Conservation (phyloP, 805 yeast species). For the Metschnikowia borealis region DNA sequence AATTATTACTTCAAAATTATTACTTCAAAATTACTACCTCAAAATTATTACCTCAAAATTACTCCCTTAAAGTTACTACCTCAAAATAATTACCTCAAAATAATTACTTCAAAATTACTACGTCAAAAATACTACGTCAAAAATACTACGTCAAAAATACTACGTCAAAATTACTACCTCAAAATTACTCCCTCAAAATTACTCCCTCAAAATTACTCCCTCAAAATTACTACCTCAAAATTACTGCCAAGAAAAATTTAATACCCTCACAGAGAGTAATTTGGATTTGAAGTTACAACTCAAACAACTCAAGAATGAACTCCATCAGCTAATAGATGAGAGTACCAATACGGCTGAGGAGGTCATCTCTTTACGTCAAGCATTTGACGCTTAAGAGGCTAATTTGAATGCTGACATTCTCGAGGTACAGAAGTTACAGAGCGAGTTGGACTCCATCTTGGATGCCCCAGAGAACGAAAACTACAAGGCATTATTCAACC, state of each 20-base stretch:
- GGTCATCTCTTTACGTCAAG: slow-evolving; percentile 22
- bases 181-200: no score
- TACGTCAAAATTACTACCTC: no score
- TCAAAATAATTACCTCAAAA: no score
- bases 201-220: no score
- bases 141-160: no score
- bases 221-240: no score
- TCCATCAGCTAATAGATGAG: slow-evolving; percentile 24
- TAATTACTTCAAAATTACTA: no score
- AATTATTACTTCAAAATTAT: no score
- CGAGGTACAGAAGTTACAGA: slow-evolving; percentile 22
- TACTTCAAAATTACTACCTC: no score
- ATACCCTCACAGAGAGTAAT: slow-evolving; percentile 20
- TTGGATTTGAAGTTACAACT: slow-evolving; percentile 24
- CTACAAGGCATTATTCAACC: slow-evolving; percentile 11
- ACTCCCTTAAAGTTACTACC: no score
- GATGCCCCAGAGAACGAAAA: slow-evolving; percentile 16
- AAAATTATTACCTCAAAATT: no score
- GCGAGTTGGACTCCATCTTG: slow-evolving; percentile 10
- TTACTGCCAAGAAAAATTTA: slow-evolving; percentile 34
- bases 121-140: no score
- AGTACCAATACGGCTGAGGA: slow-evolving; percentile 28
- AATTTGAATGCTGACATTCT: slow-evolving; percentile 25
- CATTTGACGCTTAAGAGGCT: slow-evolving; percentile 21
- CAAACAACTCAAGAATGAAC: slow-evolving; percentile 24